A percentile compares a stretch with the other conserved stretches of the same genome.
Evolutionary conservation across 345 rosid species (phyloP).

Genomic region (Physaria fendleri): DNA sequence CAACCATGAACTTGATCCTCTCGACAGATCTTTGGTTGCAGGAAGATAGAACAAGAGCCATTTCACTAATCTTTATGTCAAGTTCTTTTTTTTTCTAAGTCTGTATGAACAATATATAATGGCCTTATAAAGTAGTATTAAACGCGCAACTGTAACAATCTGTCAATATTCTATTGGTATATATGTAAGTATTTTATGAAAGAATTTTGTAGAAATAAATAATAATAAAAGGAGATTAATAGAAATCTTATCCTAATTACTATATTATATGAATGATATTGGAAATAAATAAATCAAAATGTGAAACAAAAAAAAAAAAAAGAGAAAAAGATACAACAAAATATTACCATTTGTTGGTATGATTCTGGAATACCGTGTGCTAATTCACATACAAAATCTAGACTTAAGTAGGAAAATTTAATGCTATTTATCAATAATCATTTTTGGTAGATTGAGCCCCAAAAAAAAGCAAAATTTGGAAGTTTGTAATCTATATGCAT

Average conservation of each 20-base stretch:
- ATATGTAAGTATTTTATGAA: not conserved
- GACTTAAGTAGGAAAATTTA: too few relatives aligned
- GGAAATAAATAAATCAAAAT: not conserved
- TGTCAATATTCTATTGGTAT: conserved; percentile 20
- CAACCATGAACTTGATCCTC: conserved; percentile 42
- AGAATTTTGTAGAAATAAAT: conserved; percentile 25
- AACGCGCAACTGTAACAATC: conserved; percentile 14
- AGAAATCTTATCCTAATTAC: not conserved
- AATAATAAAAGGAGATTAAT: conserved; percentile 4
- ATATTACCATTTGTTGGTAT: too few relatives aligned
- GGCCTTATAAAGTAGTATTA: conserved; percentile 15
- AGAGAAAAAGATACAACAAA: too few relatives aligned
- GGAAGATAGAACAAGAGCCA: conserved; percentile 21
- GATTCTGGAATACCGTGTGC: too few relatives aligned
- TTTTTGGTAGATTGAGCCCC: too few relatives aligned
- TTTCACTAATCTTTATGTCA: conserved; percentile 5
- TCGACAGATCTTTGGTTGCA: conserved; percentile 12
- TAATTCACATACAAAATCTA: too few relatives aligned
- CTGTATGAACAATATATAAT: conserved; percentile 16
- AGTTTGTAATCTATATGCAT: too few relatives aligned
- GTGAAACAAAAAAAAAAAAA: conserved; percentile 3
- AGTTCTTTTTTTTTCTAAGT: not conserved
- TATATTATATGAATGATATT: conserved; percentile 8
- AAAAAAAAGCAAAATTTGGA: too few relatives aligned
- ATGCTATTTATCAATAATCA: too few relatives aligned